Conservation (phyloP, 192 early-diverging fungal genomes). For the Coemansia sp. region DNA sequence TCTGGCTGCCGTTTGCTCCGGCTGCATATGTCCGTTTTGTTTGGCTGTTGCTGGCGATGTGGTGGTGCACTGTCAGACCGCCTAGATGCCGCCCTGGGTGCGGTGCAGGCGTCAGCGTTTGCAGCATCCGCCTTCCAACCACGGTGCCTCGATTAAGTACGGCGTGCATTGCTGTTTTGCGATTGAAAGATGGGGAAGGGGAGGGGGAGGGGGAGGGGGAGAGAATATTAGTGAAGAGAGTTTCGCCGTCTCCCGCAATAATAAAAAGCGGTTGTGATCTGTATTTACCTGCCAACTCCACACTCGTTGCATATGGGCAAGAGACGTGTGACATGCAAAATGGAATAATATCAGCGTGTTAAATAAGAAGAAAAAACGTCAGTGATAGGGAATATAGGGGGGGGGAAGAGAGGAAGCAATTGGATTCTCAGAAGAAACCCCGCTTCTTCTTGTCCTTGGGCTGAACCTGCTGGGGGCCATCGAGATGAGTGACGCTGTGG, state of each 20-base stretch:
- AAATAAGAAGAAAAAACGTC: too few relatives aligned
- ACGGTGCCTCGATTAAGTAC: background rate
- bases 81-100: background rate
- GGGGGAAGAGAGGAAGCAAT: background rate
- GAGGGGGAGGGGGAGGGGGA: background rate
- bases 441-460: constrained; percentile 52
- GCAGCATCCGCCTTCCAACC: background rate
- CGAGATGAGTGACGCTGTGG: constrained; percentile 5
- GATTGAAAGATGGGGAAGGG: background rate
- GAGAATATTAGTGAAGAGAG: background rate
- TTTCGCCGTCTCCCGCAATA: too few relatives aligned
- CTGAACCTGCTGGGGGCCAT: constrained; percentile 13
- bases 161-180: background rate
- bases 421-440: constrained; percentile 30
- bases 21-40: background rate
- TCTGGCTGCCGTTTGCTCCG: background rate
- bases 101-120: background rate
- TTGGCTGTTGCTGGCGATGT: background rate
- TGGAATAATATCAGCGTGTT: too few relatives aligned
- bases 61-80: too few relatives aligned
- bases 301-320: background rate
- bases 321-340: background rate
- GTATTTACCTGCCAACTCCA: too few relatives aligned
- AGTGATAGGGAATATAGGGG: background rate
- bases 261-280: too few relatives aligned